Percentiles rank a stretch among this genome's conserved stretches.
These are phyloP conservation scores for Neurospora sp. DNA, from an alignment of 495 filamentous ascomycete species.

Conservation along the genomic window DNA sequence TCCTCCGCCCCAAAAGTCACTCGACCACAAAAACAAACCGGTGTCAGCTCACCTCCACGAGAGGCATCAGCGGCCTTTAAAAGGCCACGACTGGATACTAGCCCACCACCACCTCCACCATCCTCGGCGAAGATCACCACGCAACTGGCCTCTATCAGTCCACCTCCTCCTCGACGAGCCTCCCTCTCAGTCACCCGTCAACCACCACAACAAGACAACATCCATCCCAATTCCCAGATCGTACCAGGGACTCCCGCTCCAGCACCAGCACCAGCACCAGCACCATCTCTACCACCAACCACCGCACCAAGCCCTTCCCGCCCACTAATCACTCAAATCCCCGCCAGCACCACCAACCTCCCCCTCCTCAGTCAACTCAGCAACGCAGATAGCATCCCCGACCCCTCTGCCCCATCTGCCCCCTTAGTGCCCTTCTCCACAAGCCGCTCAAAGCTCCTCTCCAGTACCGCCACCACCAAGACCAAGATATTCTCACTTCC, in stretches of 20 bases:
- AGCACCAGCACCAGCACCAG: not conserved
- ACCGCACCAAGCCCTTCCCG: conserved; percentile 29
- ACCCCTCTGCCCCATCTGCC: not conserved
- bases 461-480: not conserved
- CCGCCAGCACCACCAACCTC: conserved; percentile 13
- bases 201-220: not conserved
- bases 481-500: not conserved
- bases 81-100: not conserved
- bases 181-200: not conserved
- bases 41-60: not conserved
- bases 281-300: conserved; percentile 24
- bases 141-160: not conserved
- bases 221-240: not conserved
- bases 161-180: not conserved
- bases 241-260: not conserved
- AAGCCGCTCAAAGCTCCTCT: not conserved
- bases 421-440: not conserved
- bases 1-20: not conserved
- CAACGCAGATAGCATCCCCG: conserved; percentile 8
- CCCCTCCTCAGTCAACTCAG: not conserved
- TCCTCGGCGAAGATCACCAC: not conserved
- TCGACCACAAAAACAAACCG: not conserved
- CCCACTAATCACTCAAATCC: conserved; percentile 14
- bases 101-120: not conserved
- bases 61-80: not conserved